These are phyloP conservation scores for Allomyces macrogynus DNA, from an alignment of 192 early-diverging fungal genomes.

Conservation along the genomic window DNA sequence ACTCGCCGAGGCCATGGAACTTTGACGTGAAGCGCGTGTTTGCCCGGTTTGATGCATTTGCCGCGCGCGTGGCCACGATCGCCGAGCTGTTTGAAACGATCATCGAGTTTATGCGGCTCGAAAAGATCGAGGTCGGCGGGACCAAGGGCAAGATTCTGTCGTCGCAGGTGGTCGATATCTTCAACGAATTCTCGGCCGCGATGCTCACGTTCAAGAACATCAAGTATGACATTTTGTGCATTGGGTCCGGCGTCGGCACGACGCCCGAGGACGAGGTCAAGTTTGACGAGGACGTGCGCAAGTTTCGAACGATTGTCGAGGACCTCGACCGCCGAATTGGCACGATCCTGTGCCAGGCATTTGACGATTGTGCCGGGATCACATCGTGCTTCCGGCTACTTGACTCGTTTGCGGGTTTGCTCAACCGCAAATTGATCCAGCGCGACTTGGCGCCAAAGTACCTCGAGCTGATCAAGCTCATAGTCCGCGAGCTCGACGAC, in stretches of 20 bases:
- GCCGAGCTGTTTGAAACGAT: constrained; percentile 41
- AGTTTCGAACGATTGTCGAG: constrained; percentile 31
- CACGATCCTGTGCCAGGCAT: constrained; percentile 36
- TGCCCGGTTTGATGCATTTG: constrained; percentile 28
- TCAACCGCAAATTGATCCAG: constrained; percentile 29
- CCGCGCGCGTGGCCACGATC: constrained; percentile 28
- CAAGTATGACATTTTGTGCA: constrained; percentile 39
- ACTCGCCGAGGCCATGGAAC: constrained; percentile 29
- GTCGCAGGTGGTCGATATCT: constrained; percentile 37
- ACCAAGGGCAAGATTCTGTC: constrained; percentile 52
- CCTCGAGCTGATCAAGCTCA: constrained; percentile 27
- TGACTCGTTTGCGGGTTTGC: constrained; percentile 36
- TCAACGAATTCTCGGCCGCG: constrained; percentile 30
- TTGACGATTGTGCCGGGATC: constrained; percentile 39
- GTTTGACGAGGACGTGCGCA: constrained; percentile 28
- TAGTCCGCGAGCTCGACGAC: constrained; percentile 33
- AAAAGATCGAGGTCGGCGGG: constrained; percentile 48
- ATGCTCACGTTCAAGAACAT: constrained; percentile 25
- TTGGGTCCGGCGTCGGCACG: constrained; percentile 2
- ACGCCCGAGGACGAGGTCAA: constrained; percentile 9
- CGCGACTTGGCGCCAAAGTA: constrained; percentile 40
- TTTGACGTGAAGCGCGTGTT: constrained; percentile 41
- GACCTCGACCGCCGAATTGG: constrained; percentile 39
- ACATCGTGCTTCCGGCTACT: constrained; percentile 34
- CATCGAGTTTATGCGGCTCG: constrained; percentile 44